Percentiles rank a stretch among this genome's conserved stretches.
Conservation (phyloP, 2,329 filamentous ascomycete genomes). For the Aspergillus hiratsukae region DNA sequence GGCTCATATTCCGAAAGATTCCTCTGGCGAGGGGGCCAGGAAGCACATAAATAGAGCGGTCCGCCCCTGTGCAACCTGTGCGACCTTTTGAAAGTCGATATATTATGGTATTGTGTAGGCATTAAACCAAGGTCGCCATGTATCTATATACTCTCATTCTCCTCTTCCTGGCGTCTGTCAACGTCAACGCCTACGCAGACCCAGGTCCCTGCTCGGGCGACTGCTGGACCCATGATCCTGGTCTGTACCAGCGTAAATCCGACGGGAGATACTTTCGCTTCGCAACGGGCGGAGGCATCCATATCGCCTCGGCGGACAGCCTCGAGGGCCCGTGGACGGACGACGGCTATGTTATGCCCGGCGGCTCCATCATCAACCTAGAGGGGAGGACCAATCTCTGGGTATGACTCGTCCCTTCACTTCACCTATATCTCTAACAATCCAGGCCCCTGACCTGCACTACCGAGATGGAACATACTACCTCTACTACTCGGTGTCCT, state of each 20-base stretch:
- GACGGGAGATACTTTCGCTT: conserved; percentile 54
- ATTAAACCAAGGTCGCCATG: background rate
- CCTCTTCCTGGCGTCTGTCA: conserved; percentile 20
- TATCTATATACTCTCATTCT: conserved; percentile 13
- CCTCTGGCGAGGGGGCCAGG: background rate
- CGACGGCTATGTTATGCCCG: conserved; percentile 43
- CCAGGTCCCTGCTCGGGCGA: conserved; percentile 29
- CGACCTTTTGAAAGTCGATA: background rate
- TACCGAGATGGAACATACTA: conserved; percentile 57
- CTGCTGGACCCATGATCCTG: conserved; percentile 46
- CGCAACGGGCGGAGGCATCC: conserved; percentile 48
- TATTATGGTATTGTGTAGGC: background rate
- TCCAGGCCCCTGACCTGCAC: conserved; percentile 60
- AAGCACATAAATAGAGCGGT: background rate
- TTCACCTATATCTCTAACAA: background rate
- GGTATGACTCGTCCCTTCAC: conserved; percentile 28
- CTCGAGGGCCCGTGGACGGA: conserved; percentile 50
- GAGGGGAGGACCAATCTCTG: conserved; percentile 47
- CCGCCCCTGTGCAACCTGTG: background rate
- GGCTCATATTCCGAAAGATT: background rate
- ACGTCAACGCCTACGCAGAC: conserved; percentile 25
- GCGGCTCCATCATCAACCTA: conserved; percentile 42
- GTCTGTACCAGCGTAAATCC: conserved; percentile 43
- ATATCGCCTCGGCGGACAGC: conserved; percentile 43
- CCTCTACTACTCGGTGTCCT: conserved; percentile 60